A percentile compares a stretch with the other conserved stretches of the same genome.
phyloP scores from a whole-genome alignment of 306 rosid species.

The Rubus parviflorus region DNA sequence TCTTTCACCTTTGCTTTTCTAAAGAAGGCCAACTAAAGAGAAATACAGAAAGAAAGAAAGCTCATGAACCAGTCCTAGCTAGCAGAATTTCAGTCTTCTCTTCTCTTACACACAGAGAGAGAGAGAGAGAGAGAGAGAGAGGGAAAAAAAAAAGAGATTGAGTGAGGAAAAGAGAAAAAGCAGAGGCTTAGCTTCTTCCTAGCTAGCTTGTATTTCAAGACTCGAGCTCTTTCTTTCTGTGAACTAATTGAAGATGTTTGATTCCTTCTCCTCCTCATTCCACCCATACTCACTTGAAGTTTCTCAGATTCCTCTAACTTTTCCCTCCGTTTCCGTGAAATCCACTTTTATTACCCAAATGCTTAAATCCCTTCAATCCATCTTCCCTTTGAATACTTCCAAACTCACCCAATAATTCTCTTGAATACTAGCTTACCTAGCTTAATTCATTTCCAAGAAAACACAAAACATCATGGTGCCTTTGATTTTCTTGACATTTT shows the following conservation, averaged over 20 bases:
- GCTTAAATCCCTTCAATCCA: constrained; percentile 39
- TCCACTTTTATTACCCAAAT: constrained; percentile 28
- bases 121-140: constrained; percentile 38
- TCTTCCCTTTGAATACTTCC: constrained; percentile 51
- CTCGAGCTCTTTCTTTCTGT: constrained; percentile 29
- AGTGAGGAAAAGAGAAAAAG: constrained; percentile 43
- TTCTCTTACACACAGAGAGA: constrained; percentile 43
- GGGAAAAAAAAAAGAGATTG: too few relatives aligned
- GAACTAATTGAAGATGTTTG: constrained; percentile 58
- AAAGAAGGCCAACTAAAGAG: constrained; percentile 37
- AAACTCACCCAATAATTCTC: constrained; percentile 52
- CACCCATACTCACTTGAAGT: constrained; percentile 46
- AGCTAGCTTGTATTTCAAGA: constrained; percentile 69
- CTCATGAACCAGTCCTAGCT: constrained; percentile 33
- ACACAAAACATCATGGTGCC: constrained; percentile 42
- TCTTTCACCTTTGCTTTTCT: constrained; percentile 45
- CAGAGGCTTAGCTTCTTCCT: constrained; percentile 45
- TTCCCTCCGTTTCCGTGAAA: constrained; percentile 44
- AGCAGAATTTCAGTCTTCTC: constrained; percentile 46
- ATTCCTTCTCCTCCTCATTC: constrained; percentile 44
- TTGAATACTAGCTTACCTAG: constrained; percentile 18
- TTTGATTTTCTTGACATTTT: constrained; percentile 45
- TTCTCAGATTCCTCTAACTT: constrained; percentile 62
- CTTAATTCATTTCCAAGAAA: constrained; percentile 13
- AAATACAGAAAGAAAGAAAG: constrained; percentile 35